Evolutionary conservation across 768 basidiomycete species (phyloP).

Genomic region (Phanerochaete sordida): DNA sequence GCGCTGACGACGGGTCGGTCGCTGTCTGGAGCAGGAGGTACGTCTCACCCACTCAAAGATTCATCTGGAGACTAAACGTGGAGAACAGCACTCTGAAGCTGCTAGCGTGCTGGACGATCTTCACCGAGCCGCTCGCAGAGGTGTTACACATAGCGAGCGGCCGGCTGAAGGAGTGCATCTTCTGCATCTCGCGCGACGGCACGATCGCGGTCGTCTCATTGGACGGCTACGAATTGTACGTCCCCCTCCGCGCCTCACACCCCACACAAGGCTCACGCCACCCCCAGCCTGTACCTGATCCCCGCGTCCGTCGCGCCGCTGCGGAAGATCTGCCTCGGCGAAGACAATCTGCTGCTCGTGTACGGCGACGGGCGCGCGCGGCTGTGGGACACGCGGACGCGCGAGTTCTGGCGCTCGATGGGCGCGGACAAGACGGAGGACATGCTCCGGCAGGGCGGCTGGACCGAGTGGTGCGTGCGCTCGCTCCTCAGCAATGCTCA

Average conservation of each 20-base stretch:
- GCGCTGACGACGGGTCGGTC: slow-evolving; percentile 75
- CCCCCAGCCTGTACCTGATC: slow-evolving; percentile 70
- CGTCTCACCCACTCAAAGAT: too few species aligned
- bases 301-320: slow-evolving; percentile 79
- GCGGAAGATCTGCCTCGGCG: slow-evolving; percentile 56
- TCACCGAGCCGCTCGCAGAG: slow-evolving; percentile 58
- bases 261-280: too few species aligned
- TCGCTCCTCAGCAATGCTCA: too few species aligned
- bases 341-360: slow-evolving; percentile 67
- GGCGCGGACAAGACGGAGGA: slow-evolving; percentile 72
- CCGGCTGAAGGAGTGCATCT: slow-evolving; percentile 58
- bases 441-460: slow-evolving; percentile 64
- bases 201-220: slow-evolving; percentile 78
- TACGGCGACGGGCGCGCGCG: slow-evolving; percentile 78
- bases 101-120: slow-evolving; percentile 69
- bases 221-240: slow-evolving; percentile 77
- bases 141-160: slow-evolving; percentile 58
- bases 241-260: too few species aligned
- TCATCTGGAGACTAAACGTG: too few species aligned
- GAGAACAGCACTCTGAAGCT: slow-evolving; percentile 63
- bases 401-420: slow-evolving; percentile 86
- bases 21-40: slow-evolving; percentile 71
- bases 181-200: slow-evolving; percentile 76
- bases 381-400: slow-evolving; percentile 81
- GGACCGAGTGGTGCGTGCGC: slow-evolving; percentile 61